Evolutionary conservation across 495 filamentous ascomycete species (phyloP).

Genomic region (Lasiosphaeria miniovina): DNA sequence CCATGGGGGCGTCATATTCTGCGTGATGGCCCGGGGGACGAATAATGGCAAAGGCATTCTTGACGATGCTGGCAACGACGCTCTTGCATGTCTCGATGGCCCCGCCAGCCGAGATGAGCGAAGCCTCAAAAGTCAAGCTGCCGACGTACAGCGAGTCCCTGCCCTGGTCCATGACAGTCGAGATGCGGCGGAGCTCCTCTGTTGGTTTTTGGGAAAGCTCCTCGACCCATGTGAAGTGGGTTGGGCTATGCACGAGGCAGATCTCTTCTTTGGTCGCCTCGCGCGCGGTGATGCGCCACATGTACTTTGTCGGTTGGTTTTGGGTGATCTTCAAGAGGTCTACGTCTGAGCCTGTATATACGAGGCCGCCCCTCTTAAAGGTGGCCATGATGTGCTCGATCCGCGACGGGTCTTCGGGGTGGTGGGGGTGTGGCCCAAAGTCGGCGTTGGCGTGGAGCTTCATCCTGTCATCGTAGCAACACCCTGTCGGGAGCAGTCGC

Average conservation of each 20-base stretch:
- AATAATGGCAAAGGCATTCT: conserved; percentile 93
- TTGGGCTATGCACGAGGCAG: conserved; percentile 66
- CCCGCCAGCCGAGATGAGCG: conserved; percentile 83
- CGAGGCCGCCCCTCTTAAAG: conserved; percentile 72
- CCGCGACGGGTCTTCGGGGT: conserved; percentile 89
- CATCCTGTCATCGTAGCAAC: conserved; percentile 92
- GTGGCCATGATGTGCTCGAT: conserved; percentile 87
- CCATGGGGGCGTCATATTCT: conserved; percentile 77
- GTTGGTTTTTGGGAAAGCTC: conserved; percentile 50
- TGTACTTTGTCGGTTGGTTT: conserved; percentile 52
- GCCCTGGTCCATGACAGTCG: conserved; percentile 54
- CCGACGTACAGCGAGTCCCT: conserved; percentile 91
- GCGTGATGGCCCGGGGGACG: conserved; percentile 95
- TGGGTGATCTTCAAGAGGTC: conserved; percentile 45
- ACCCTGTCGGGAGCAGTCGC: conserved; percentile 60
- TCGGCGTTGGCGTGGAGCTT: conserved; percentile 82
- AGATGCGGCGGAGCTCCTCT: conserved; percentile 60
- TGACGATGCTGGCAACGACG: conserved; percentile 73
- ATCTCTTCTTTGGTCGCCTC: conserved; percentile 75
- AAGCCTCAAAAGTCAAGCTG: conserved; percentile 71
- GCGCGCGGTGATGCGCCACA: conserved; percentile 74
- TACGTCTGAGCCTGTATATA: conserved; percentile 51
- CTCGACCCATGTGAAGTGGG: conserved; percentile 75
- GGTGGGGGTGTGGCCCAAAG: conserved; percentile 63
- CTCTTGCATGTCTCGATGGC: conserved; percentile 91